Evolutionary conservation across 768 basidiomycete species (phyloP).

Genomic region (Panellus pusillus): DNA sequence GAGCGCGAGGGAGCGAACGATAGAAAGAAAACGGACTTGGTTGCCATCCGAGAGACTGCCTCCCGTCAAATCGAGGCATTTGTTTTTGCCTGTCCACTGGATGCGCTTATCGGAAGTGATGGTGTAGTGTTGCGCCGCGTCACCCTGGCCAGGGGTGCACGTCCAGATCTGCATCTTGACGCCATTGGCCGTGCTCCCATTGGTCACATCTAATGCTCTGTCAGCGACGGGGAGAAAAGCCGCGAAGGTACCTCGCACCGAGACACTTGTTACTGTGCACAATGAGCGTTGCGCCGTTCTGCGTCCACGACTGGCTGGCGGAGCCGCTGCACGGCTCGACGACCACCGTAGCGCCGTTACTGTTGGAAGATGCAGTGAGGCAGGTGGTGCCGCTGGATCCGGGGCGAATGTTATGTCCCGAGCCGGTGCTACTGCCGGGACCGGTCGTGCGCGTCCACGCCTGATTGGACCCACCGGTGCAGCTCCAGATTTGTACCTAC

Average conservation of each 20-base stretch:
- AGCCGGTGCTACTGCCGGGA: neutral
- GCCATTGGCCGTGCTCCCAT: constrained; percentile 22
- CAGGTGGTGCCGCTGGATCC: constrained; percentile 10
- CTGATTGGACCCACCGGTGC: constrained; percentile 9
- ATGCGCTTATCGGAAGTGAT: constrained; percentile 1
- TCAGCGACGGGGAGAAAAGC: too few relatives aligned
- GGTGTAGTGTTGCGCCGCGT: constrained; percentile 19
- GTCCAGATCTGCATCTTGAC: constrained; percentile 27
- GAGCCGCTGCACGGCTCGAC: constrained; percentile 10
- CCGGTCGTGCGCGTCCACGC: constrained; percentile 10
- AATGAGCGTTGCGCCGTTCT: constrained; percentile 3
- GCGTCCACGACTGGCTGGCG: constrained; percentile 6
- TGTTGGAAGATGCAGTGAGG: constrained; percentile 1
- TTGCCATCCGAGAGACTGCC: constrained; percentile 22
- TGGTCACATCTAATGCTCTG: constrained; percentile 14
- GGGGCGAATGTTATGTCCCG: neutral
- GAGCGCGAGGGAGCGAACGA: neutral
- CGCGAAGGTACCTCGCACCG: neutral
- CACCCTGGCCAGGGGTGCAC: constrained; percentile 16
- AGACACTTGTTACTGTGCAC: constrained; percentile 8
- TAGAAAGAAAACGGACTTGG: neutral
- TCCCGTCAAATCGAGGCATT: constrained; percentile 24
- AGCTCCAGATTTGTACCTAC: too few relatives aligned
- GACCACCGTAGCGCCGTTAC: constrained; percentile 4
- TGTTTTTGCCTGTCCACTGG: constrained; percentile 20